A percentile compares a stretch with the other conserved stretches of the same genome.
phyloP scores from a whole-genome alignment of 2,329 filamentous ascomycete genomes.

The Anisogramma anomala region DNA sequence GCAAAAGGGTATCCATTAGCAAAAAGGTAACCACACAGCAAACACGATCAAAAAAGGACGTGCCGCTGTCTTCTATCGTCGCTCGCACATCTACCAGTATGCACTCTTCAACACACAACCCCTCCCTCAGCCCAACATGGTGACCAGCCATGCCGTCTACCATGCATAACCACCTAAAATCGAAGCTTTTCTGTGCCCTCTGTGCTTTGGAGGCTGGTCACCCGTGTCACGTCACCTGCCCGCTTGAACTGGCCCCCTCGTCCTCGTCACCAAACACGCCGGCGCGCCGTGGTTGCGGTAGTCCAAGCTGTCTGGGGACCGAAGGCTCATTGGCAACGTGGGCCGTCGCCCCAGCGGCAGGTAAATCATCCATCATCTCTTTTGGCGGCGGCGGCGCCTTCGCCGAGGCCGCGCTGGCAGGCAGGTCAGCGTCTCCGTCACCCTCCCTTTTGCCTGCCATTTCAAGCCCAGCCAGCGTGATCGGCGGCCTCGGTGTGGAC shows the following conservation, averaged over 20 bases:
- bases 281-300: not conserved
- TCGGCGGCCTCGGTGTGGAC: conserved; percentile 2
- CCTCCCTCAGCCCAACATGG: not conserved
- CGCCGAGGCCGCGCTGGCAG: not conserved
- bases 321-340: not conserved
- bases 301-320: not conserved
- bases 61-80: not conserved
- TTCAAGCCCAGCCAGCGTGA: conserved; percentile 12
- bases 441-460: conserved; percentile 7
- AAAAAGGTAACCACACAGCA: not conserved
- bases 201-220: not conserved
- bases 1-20: conserved; percentile 9
- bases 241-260: not conserved
- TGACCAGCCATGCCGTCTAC: not conserved
- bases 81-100: not conserved
- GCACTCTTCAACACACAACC: not conserved
- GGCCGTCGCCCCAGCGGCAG: not conserved
- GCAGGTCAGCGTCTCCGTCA: not conserved
- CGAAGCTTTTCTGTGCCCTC: too few relatives aligned
- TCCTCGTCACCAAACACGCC: not conserved
- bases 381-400: conserved; percentile 1
- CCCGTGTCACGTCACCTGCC: conserved; percentile 1
- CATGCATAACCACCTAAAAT: not conserved
- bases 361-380: not conserved
- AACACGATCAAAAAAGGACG: not conserved